Evolutionary conservation across 2,329 filamentous ascomycete genomes (phyloP).

Genomic region (Plenodomus biglobosus): DNA sequence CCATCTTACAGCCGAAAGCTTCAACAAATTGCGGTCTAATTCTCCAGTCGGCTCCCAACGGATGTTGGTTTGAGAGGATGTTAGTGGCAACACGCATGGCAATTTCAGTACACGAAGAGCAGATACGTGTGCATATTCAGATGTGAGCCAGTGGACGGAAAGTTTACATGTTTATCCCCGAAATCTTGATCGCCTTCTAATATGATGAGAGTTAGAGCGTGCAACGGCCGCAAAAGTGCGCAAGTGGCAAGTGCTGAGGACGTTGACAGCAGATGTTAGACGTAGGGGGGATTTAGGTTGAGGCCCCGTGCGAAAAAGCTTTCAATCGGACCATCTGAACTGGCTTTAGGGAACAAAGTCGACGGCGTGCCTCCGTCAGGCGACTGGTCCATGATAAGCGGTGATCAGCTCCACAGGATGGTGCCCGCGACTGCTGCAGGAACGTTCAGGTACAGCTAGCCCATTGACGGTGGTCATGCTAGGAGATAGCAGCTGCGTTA

Average conservation of each 20-base stretch:
- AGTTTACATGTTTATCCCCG: neutral
- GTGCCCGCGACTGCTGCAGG: slow-evolving; percentile 32
- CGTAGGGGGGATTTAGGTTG: neutral
- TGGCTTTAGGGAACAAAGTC: too few species aligned
- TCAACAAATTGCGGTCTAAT: neutral
- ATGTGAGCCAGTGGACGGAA: neutral
- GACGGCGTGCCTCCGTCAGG: neutral
- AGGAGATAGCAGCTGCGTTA: too few species aligned
- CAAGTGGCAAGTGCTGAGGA: neutral
- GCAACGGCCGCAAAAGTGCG: neutral
- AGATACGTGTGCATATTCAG: too few species aligned
- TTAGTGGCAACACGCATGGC: neutral
- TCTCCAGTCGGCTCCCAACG: neutral
- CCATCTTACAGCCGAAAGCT: neutral
- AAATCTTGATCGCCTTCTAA: neutral
- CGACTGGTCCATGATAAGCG: slow-evolving; percentile 5
- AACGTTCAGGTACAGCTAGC: slow-evolving; percentile 16
- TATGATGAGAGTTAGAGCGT: neutral
- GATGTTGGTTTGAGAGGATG: too few species aligned
- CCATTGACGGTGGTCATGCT: too few species aligned
- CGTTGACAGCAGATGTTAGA: neutral
- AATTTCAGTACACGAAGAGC: neutral
- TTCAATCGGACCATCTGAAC: neutral
- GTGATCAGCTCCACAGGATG: slow-evolving; percentile 12
- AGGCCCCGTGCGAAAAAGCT: neutral